phyloP scores from a whole-genome alignment of 352 stramenopile species.

The Globisporangium spinosum region DNA sequence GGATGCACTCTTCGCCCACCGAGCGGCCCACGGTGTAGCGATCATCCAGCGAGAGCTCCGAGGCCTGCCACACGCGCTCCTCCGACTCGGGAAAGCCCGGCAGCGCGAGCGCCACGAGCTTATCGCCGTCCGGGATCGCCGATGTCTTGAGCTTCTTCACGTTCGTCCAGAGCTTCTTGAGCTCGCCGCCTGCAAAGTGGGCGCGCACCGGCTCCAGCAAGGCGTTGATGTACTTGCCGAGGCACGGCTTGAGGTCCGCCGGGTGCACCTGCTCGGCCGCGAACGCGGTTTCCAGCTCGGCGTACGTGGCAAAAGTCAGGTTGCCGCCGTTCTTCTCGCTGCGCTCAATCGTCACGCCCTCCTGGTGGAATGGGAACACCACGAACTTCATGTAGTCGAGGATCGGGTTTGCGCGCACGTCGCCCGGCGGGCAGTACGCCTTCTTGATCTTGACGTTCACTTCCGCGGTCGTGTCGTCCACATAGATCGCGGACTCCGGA shows the following conservation, averaged over 20 bases:
- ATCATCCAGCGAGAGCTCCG: constrained; percentile 74
- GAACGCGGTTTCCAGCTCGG: constrained; percentile 92
- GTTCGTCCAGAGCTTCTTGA: constrained; percentile 95
- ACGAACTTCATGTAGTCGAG: constrained; percentile 97
- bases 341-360: constrained; percentile 71
- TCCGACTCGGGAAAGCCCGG: constrained; percentile 60
- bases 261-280: constrained; percentile 91
- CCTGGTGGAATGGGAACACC: constrained; percentile 86
- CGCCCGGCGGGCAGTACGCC: constrained; percentile 93
- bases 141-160: constrained; percentile 89
- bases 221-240: constrained; percentile 91
- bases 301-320: constrained; percentile 88
- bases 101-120: constrained; percentile 61
- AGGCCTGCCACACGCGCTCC: constrained; percentile 69
- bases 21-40: constrained; percentile 75
- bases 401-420: constrained; percentile 91
- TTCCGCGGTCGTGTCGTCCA: constrained; percentile 94
- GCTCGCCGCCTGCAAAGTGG: constrained; percentile 93
- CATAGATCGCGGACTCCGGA: constrained; percentile 97
- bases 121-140: constrained; percentile 57
- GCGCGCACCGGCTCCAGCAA: constrained; percentile 95
- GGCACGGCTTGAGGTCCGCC: constrained; percentile 94
- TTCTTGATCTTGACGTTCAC: constrained; percentile 99
- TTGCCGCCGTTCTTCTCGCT: constrained; percentile 85
- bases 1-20: constrained; percentile 92